Base-by-base conservation (phyloP, 2,329 filamentous ascomycete genomes). In the Colletotrichum tamarilloi region DNA sequence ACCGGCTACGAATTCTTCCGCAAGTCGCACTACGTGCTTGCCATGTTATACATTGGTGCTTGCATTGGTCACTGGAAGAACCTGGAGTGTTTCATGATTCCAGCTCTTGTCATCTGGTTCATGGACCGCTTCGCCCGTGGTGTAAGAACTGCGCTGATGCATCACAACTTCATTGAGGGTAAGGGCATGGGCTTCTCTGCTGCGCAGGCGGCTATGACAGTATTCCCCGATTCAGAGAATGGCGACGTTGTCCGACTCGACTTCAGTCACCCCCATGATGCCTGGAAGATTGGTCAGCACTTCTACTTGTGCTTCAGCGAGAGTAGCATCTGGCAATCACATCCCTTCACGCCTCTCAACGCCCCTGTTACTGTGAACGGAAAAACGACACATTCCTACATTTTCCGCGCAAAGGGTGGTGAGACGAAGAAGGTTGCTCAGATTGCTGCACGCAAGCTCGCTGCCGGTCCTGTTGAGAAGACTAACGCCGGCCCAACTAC, bases 1-100 rank as follows among this genome's bases (percentile, higher is more conserved):
- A 94, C 92, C 0, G 93, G 93, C 3, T 94, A 95, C 80, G 93
- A 95, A 77, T 91, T 93, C 81, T 95, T 95, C 85, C 88, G 92
- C 74, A 94, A 94, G 79, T 84, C 89, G 0, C 93, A 95, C 79
- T 94, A 94, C 76, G 84, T 94, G 14, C 84, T 95, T 2, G 93
- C 93, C 12, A 90, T 93, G 83, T 80, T 95, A 5, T 95, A 94
- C 80, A 89, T 95, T 14, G 93, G 92, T 5, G 92, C 92, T 3
- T 92, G 92, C 81, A 94, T 92, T 88, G 93, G 88, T 1, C 93
- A 95, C 79, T 95, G 93, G 93, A 80, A 86, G 63, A 84, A 91
- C 63, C 84, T 95, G 4, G 86, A 88, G 59, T 93, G 91, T 79
- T 95, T 92, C 83, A 86, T 95, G 79, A 86, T 93, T 57, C 90